Conservation (phyloP, 2,329 filamentous ascomycete species). For the Venturia pyrina region DNA sequence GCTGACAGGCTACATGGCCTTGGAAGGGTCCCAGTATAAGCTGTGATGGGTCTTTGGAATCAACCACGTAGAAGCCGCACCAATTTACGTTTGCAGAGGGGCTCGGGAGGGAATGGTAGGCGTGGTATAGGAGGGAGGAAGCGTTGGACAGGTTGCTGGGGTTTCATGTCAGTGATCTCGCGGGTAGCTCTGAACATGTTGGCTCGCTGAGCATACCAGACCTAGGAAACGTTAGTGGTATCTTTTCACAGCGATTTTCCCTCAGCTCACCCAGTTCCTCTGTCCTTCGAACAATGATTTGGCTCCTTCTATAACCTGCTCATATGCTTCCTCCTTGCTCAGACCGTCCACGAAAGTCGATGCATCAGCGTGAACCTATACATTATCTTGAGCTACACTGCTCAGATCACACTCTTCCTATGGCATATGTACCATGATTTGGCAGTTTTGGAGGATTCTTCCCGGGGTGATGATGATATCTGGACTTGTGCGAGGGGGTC, state of each 20-base stretch:
- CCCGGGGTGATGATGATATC: background rate
- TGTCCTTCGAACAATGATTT: slow-evolving; percentile 61
- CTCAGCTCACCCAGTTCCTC: slow-evolving; percentile 60
- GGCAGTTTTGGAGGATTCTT: background rate
- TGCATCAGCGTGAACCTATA: slow-evolving; percentile 64
- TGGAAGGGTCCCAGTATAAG: slow-evolving; percentile 74
- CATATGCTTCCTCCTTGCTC: slow-evolving; percentile 62
- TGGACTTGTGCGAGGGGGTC: background rate
- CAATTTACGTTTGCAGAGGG: slow-evolving; percentile 65
- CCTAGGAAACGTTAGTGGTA: background rate
- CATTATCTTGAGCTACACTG: background rate
- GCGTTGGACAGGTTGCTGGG: slow-evolving; percentile 65
- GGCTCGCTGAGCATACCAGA: background rate
- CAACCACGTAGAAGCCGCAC: slow-evolving; percentile 69
- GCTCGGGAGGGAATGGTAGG: slow-evolving; percentile 58
- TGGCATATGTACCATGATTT: background rate
- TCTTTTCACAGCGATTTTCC: background rate
- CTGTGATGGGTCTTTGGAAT: slow-evolving; percentile 37
- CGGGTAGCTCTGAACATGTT: background rate
- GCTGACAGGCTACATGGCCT: slow-evolving; percentile 69
- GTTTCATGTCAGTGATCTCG: background rate
- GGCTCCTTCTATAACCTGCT: slow-evolving; percentile 62
- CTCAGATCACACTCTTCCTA: background rate
- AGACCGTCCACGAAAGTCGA: slow-evolving; percentile 60
- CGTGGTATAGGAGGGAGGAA: slow-evolving; percentile 69